phyloP scores from a whole-genome alignment of 208 protist species.

The Zelonia costaricensis region DNA sequence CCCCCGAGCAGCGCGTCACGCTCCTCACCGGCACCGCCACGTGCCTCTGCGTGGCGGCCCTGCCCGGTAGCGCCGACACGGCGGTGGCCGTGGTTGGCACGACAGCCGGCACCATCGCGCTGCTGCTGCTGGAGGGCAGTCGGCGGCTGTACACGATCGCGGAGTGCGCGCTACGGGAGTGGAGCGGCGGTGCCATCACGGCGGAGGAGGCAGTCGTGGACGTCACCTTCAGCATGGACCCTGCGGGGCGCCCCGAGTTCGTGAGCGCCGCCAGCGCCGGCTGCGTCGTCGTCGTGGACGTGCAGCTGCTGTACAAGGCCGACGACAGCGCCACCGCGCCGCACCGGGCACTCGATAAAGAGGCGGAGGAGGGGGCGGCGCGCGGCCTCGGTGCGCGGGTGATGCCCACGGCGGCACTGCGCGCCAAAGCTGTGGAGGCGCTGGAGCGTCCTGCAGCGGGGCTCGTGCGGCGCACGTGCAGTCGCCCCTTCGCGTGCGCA shows the following conservation, averaged over 20 bases:
- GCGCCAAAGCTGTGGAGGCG: conserved; percentile 37
- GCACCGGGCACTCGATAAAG: conserved; percentile 6
- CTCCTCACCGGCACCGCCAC: conserved; percentile 33
- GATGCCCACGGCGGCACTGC: no score
- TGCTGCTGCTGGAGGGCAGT: conserved; percentile 49
- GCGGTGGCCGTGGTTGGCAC: conserved; percentile 66
- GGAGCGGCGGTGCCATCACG: conserved; percentile 33
- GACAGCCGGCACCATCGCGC: conserved; percentile 40
- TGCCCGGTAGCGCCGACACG: conserved; percentile 35
- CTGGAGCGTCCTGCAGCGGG: conserved; percentile 21
- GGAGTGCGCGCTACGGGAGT: conserved; percentile 31
- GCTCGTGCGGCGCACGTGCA: conserved; percentile 21
- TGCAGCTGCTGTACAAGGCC: conserved; percentile 13
- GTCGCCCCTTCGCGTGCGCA: conserved; percentile 32
- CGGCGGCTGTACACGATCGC: conserved; percentile 33
- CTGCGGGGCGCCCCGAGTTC: conserved; percentile 62
- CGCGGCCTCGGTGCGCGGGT: no score
- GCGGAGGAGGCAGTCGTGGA: conserved; percentile 38
- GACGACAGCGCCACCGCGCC: neutral
- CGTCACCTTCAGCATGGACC: conserved; percentile 61
- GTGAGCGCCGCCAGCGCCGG: conserved; percentile 43
- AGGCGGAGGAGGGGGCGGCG: neutral
- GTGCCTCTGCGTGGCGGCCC: conserved; percentile 30
- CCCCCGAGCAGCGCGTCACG: conserved; percentile 9
- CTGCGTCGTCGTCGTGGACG: conserved; percentile 53